These are phyloP conservation scores for Nemania serpens DNA, from an alignment of 2,329 filamentous ascomycete genomes.

Conservation along the genomic window DNA sequence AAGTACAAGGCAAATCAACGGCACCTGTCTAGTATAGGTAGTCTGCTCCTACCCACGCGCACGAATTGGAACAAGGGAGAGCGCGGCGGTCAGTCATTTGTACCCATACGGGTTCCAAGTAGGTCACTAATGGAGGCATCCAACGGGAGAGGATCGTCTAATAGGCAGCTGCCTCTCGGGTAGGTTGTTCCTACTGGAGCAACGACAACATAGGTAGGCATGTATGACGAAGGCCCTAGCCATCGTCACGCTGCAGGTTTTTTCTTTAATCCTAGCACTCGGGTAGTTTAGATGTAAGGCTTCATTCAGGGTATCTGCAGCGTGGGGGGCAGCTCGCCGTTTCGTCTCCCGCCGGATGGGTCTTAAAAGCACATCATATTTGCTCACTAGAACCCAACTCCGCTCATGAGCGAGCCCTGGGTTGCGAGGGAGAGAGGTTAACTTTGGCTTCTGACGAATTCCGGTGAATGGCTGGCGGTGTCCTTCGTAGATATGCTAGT, in stretches of 20 bases:
- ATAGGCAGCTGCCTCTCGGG: not conserved
- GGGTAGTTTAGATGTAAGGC: conserved; percentile 2
- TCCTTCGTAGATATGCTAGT: not conserved
- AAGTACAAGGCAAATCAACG: not conserved
- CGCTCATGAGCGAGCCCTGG: not conserved
- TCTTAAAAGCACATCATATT: not conserved
- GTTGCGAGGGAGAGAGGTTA: not conserved
- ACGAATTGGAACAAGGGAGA: conserved; percentile 1
- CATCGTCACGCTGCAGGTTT: conserved; percentile 1
- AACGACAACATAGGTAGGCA: not conserved
- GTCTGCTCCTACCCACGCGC: not conserved
- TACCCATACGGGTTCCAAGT: not conserved
- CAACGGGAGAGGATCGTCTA: not conserved
- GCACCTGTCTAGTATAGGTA: too few relatives aligned
- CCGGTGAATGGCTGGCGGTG: not conserved
- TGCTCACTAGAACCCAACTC: not conserved
- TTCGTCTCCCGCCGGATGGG: not conserved
- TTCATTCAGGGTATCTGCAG: conserved; percentile 3
- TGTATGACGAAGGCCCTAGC: not conserved
- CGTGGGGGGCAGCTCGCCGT: conserved; percentile 4
- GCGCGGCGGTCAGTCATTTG: not conserved
- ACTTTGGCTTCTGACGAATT: not conserved
- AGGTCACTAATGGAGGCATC: not conserved
- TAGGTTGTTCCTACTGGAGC: not conserved
- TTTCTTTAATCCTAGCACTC: not conserved